phyloP scores from a whole-genome alignment of 2,329 filamentous ascomycete species.

The Pyricularia sp. region DNA sequence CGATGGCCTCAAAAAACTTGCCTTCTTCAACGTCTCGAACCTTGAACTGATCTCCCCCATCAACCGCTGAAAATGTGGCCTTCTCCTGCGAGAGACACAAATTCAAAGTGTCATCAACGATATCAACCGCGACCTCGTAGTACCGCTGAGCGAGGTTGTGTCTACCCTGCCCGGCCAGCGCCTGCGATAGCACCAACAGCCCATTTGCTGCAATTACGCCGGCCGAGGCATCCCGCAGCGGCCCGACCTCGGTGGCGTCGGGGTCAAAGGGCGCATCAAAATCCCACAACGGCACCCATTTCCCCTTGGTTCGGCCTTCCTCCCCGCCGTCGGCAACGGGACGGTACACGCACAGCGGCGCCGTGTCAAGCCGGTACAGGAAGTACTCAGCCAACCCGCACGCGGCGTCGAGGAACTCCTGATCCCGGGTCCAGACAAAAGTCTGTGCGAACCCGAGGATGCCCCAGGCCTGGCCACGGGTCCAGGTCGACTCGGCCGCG shows the following conservation, averaged over 20 bases:
- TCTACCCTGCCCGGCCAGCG: constrained; percentile 12
- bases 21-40: constrained; percentile 6
- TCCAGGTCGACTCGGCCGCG: constrained; percentile 32
- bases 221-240: constrained; percentile 21
- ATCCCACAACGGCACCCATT: constrained; percentile 22
- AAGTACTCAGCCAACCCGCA: constrained; percentile 36
- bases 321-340: constrained; percentile 9
- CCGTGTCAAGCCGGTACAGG: constrained; percentile 23
- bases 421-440: constrained; percentile 32
- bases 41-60: not conserved
- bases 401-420: constrained; percentile 29
- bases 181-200: constrained; percentile 24
- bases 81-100: constrained; percentile 13
- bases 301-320: constrained; percentile 9
- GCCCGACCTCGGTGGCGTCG: not conserved
- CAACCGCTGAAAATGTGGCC: not conserved
- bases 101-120: constrained; percentile 18
- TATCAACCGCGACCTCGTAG: constrained; percentile 14
- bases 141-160: constrained; percentile 11
- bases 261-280: constrained; percentile 21
- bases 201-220: constrained; percentile 28
- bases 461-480: constrained; percentile 37
- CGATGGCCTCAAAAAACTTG: constrained; percentile 14
- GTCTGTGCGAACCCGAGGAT: constrained; percentile 37
- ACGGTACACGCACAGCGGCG: constrained; percentile 17